phyloP scores from a whole-genome alignment of 2,329 filamentous ascomycete species.

The Pezizomycotina sp. region DNA sequence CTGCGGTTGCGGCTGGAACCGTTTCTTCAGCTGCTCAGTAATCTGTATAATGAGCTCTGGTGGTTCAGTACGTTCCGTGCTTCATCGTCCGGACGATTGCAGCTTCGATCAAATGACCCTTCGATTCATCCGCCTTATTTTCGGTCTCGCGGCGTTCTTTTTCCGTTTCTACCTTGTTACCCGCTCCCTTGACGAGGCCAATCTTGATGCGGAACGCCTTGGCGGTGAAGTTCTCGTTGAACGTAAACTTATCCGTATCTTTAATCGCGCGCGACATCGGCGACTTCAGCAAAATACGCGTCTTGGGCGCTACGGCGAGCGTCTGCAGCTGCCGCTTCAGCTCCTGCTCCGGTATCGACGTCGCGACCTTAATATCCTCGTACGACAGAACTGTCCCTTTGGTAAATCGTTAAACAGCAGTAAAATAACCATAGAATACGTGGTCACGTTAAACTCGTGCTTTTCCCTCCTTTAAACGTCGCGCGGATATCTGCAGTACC shows the following conservation, averaged over 20 bases:
- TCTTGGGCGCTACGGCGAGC: constrained; percentile 48
- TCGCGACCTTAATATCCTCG: constrained; percentile 46
- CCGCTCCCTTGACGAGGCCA: constrained; percentile 42
- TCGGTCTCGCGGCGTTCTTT: constrained; percentile 25
- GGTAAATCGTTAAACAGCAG: constrained; percentile 63
- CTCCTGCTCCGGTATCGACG: constrained; percentile 45
- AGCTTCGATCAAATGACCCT: constrained; percentile 36
- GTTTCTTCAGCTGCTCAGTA: constrained; percentile 33
- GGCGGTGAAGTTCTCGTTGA: constrained; percentile 47
- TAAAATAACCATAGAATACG: constrained; percentile 79
- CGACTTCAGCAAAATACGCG: constrained; percentile 45
- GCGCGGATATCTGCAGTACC: constrained; percentile 68
- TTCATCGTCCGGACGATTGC: constrained; percentile 40
- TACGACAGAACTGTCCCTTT: constrained; percentile 27
- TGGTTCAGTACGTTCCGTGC: constrained; percentile 34
- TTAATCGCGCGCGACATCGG: constrained; percentile 53
- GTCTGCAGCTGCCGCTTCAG: constrained; percentile 48
- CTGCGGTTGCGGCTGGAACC: constrained; percentile 36
- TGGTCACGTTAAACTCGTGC: constrained; percentile 84
- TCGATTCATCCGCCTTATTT: constrained; percentile 33
- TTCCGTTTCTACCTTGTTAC: constrained; percentile 46
- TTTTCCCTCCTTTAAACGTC: constrained; percentile 55
- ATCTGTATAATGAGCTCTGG: constrained; percentile 37
- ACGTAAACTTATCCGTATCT: constrained; percentile 43
- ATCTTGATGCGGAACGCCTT: constrained; percentile 49